Base-by-base conservation (phyloP, 2,329 filamentous ascomycete genomes). In the Aspergillus puulaauensis region DNA sequence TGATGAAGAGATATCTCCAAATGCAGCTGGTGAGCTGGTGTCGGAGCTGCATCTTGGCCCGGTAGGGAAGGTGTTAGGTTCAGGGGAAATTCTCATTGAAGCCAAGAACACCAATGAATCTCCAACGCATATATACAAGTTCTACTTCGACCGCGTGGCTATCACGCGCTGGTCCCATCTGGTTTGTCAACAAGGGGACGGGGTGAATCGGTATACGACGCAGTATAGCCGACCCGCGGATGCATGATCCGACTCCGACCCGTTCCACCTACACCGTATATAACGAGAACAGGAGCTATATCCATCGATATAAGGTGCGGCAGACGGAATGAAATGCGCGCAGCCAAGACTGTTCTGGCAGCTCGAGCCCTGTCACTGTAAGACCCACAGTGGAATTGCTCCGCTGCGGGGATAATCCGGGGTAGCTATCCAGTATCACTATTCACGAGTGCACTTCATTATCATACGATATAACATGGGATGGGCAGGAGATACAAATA, bases 331-430 rank as follows among this genome's bases (percentile, higher is more conserved):
- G 8, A 44, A 54, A 41, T 39, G 43, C 51, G 41, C 51, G 17
- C 39, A 12, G 27, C 7, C 15, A 21, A 6, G 23, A 9, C 21
- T 35, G 45, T 31, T 19, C 4, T 48, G 31, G 14, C 45, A 47
- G 45, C 45, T 8, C 33, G 8, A 35, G 33, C 12, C 12, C 21
- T 31, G n/a, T 17, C 19, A 31, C 35, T 31, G n/a, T 17, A 14
- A 21, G 51, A 27, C 52, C 52, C 52, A 48, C 52, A 47, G 52
- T 54, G 52, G 52, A 54, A 54, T 54, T 54, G n/a, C 43, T 54
- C 52, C 52, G 52, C 52, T 54, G 43, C 33, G 43, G 52, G 43
- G 52, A 46, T 5, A 41, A 54, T 54, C 52, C 17, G 52, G 52
- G 52, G 52, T 54, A 48, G 14, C 1, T 37, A 37, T 31, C 27